Conservation (phyloP, 1,284 basidiomycete species). For the Neolentinus lepideus region DNA sequence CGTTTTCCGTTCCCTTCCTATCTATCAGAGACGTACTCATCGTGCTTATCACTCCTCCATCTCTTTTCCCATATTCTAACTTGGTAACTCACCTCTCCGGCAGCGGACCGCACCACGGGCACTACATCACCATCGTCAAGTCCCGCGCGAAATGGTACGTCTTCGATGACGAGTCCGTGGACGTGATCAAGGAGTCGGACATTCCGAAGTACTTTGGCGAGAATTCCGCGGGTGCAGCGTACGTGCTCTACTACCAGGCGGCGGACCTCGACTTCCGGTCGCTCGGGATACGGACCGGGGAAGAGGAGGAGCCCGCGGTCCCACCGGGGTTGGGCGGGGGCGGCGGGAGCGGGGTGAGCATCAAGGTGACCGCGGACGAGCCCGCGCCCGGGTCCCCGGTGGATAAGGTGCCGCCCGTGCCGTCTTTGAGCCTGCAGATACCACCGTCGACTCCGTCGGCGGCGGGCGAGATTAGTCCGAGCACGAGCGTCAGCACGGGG, state of each 20-base stretch:
- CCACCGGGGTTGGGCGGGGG: slow-evolving; percentile 3
- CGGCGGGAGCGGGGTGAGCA: neutral
- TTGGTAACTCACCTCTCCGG: slow-evolving; percentile 8
- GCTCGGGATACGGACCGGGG: slow-evolving; percentile 45
- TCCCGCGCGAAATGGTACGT: slow-evolving; percentile 83
- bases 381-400: neutral
- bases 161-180: slow-evolving; percentile 94
- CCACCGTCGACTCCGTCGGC: neutral
- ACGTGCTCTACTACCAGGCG: slow-evolving; percentile 97
- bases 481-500: slow-evolving; percentile 9
- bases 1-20: too few species aligned
- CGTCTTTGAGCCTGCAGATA: neutral
- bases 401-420: neutral
- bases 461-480: slow-evolving; percentile 6
- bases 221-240: slow-evolving; percentile 82
- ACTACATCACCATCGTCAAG: slow-evolving; percentile 94
- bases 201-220: slow-evolving; percentile 96
- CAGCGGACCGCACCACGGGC: slow-evolving; percentile 94
- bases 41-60: too few species aligned
- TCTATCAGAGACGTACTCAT: too few species aligned
- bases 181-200: slow-evolving; percentile 81
- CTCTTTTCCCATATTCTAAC: slow-evolving; percentile 6
- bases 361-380: neutral
- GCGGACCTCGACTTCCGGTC: slow-evolving; percentile 71
- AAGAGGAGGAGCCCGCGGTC: slow-evolving; percentile 1